Evolutionary conservation across 352 stramenopile genomes (phyloP), one percentile per base, ranked within the genome.

Genomic region (Achlya hypogyna): DNA sequence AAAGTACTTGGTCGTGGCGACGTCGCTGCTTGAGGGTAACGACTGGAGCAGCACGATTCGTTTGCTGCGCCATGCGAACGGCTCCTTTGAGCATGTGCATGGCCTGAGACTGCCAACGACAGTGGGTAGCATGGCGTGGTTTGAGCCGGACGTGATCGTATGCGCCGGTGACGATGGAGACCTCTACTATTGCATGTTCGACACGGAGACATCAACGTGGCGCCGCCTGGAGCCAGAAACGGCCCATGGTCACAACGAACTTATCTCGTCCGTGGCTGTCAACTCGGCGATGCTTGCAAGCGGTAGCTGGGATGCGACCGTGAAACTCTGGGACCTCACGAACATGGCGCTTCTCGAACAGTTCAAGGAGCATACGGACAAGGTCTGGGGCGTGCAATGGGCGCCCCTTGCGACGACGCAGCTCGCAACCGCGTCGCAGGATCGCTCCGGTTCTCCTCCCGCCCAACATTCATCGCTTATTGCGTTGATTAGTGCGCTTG

Each of bases 91-190:
- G 38, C 77, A 72, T 12, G 60, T 87, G 34, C 81, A 78, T 32
- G 74, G 63, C 4, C 65, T 84, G 34, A 72, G 79, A 45, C 47
- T 86, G 49, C 63, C 75, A 12, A 78, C 81, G 0, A 81, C 80
- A 31, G 75, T 89, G 20, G 74, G 70, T 6, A 62, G 74, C 8
- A 29, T 93, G 29, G 76, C 78, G 25, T 93, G 84, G 84, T 74
- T 74, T 31, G 75, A 87, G 3, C 54, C 63, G 25, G 73, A 89
- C n/a, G 29, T 88, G 18, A 64, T 93, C 12, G 78, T 71, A 5
- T 45, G 79, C 42, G 84, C 72, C n/a, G 90, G 84, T 40, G 84
- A 93, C 62, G 85, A 89, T 53, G 82, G 84, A 53, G 82, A 93
- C 53, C 47, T 69, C 12, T 63, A 69, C 62, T 69, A 45, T 51